phyloP scores from a whole-genome alignment of 208 protist genomes.

The Wallacemonas collosoma region DNA sequence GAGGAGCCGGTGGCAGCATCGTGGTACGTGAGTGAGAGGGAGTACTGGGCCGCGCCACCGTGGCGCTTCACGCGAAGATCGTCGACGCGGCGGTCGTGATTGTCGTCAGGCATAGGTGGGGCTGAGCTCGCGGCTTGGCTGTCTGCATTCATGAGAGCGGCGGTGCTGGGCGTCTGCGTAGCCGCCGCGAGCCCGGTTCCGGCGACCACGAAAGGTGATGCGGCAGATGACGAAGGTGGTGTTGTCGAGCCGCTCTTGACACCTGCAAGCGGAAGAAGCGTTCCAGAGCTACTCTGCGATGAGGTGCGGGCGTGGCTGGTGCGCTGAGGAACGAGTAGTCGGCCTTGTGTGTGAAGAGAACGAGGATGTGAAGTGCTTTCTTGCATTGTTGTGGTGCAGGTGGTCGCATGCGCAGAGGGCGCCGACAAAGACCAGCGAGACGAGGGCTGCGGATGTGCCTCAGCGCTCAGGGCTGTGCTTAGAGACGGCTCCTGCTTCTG shows the following conservation, averaged over 20 bases:
- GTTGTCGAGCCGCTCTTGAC: too few relatives aligned
- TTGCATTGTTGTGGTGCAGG: not conserved
- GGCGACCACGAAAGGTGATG: too few relatives aligned
- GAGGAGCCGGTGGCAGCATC: slow-evolving; percentile 43
- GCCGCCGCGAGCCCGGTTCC: slow-evolving; percentile 9
- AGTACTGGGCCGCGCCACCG: slow-evolving; percentile 37
- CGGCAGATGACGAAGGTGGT: too few relatives aligned
- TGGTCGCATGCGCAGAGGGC: too few relatives aligned
- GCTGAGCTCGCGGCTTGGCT: not conserved
- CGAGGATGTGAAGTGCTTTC: too few relatives aligned
- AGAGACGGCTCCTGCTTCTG: too few relatives aligned
- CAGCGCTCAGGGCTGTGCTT: too few relatives aligned
- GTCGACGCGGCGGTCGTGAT: slow-evolving; percentile 56
- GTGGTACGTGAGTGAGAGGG: slow-evolving; percentile 69
- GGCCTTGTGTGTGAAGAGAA: too few relatives aligned
- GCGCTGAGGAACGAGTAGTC: not conserved
- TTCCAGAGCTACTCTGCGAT: not conserved
- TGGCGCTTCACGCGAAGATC: slow-evolving; percentile 60
- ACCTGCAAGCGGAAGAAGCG: slow-evolving; percentile 16
- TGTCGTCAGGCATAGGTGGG: slow-evolving; percentile 6
- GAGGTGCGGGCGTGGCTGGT: not conserved
- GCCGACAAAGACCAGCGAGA: too few relatives aligned
- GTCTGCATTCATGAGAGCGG: not conserved
- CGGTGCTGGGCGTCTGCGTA: not conserved
- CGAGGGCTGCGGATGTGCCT: too few relatives aligned